phyloP scores from a whole-genome alignment of 805 yeast genomes.

The Metschnikowia cubensis region DNA sequence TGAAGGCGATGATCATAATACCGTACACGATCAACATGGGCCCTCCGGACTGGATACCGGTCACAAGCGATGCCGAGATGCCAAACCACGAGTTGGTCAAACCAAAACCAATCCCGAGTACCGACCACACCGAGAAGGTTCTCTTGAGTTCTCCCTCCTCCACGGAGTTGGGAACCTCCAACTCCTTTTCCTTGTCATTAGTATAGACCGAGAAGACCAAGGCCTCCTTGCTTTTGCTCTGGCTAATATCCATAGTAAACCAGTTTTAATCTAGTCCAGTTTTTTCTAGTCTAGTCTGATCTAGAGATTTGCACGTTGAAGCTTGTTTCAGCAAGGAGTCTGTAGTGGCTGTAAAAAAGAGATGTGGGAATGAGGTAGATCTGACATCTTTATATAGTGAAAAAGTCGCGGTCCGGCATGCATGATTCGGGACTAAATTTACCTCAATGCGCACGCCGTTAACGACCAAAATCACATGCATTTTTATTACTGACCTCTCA shows the following conservation, averaged over 20 bases:
- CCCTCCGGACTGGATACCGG: slow-evolving; percentile 42
- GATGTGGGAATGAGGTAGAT: not conserved
- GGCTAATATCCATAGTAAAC: slow-evolving; percentile 2
- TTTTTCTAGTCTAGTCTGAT: too few relatives aligned
- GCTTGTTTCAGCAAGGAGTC: not conserved
- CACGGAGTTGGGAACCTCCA: slow-evolving; percentile 10
- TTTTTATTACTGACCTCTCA: too few relatives aligned
- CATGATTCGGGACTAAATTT: too few relatives aligned
- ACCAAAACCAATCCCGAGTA: slow-evolving; percentile 40
- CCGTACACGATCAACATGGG: slow-evolving; percentile 40
- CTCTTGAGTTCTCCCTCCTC: slow-evolving; percentile 26
- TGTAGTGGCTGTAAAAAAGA: too few relatives aligned
- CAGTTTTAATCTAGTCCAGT: too few relatives aligned
- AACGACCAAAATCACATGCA: too few relatives aligned
- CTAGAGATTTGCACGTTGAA: too few relatives aligned
- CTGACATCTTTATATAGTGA: too few relatives aligned
- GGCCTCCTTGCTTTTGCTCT: slow-evolving; percentile 8
- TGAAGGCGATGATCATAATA: slow-evolving; percentile 34
- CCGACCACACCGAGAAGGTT: slow-evolving; percentile 37
- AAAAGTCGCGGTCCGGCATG: too few relatives aligned
- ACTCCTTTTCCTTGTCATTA: slow-evolving; percentile 11
- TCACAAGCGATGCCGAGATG: slow-evolving; percentile 36
- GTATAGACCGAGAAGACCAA: slow-evolving; percentile 11
- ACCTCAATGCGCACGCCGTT: too few relatives aligned
- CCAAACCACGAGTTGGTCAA: slow-evolving; percentile 44